phyloP scores from a whole-genome alignment of 2,329 filamentous ascomycete genomes.

The Elsinoe australis region DNA sequence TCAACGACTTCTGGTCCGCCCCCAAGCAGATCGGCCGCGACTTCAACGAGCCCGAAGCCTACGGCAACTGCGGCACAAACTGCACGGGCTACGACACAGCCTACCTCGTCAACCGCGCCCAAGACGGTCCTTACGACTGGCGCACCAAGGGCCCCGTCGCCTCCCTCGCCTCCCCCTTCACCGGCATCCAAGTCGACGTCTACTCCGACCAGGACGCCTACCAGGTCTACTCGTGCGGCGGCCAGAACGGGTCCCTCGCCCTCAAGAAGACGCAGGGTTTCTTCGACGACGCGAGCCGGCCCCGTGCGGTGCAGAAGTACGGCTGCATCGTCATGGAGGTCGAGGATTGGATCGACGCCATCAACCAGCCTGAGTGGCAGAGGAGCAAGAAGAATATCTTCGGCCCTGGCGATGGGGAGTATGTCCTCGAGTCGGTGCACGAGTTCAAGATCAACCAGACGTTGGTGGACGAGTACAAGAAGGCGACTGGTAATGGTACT shows the following conservation, averaged over 20 bases:
- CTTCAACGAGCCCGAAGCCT: slow-evolving; percentile 53
- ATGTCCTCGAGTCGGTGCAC: slow-evolving; percentile 40
- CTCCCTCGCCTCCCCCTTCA: slow-evolving; percentile 62
- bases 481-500: background rate
- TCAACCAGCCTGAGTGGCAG: slow-evolving; percentile 86
- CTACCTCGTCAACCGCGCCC: slow-evolving; percentile 58
- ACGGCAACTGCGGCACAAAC: slow-evolving; percentile 68
- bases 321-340: slow-evolving; percentile 88
- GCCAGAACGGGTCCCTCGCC: slow-evolving; percentile 61
- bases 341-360: slow-evolving; percentile 86
- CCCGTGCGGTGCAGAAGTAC: slow-evolving; percentile 61
- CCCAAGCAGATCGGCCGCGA: slow-evolving; percentile 73
- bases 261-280: slow-evolving; percentile 66
- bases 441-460: slow-evolving; percentile 34
- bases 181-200: slow-evolving; percentile 75
- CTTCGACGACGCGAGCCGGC: slow-evolving; percentile 45
- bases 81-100: slow-evolving; percentile 82
- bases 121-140: slow-evolving; percentile 56
- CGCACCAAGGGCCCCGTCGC: slow-evolving; percentile 52
- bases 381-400: slow-evolving; percentile 49
- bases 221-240: slow-evolving; percentile 79
- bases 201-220: slow-evolving; percentile 78
- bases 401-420: slow-evolving; percentile 37
- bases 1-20: slow-evolving; percentile 74
- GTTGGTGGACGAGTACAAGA: slow-evolving; percentile 9